These are phyloP conservation scores for Trichoderma guizhouense DNA, from an alignment of 2,329 filamentous ascomycete genomes.

Conservation along the genomic window DNA sequence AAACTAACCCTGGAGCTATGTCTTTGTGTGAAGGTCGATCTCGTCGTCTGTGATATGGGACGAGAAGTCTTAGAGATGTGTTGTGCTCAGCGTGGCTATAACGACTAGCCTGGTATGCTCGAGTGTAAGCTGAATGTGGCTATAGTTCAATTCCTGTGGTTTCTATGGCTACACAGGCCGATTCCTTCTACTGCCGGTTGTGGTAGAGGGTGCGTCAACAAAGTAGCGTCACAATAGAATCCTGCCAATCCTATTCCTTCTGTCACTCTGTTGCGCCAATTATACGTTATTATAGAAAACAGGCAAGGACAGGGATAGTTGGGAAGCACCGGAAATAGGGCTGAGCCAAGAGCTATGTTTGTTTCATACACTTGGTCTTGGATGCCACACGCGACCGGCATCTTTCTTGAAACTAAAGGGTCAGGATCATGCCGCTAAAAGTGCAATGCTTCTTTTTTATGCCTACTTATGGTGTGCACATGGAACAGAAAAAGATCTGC, in stretches of 20 bases:
- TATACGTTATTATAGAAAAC: background rate
- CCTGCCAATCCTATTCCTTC: background rate
- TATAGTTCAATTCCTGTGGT: background rate
- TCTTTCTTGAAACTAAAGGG: background rate
- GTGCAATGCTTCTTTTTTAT: background rate
- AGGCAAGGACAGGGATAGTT: background rate
- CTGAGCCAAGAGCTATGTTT: background rate
- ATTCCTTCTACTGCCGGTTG: background rate
- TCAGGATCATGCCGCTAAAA: background rate
- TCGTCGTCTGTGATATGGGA: background rate
- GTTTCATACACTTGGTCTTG: background rate
- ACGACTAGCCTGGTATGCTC: background rate
- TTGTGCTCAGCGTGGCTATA: background rate
- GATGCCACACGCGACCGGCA: background rate
- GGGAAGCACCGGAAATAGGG: background rate
- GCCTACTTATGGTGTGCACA: background rate
- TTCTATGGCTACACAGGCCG: background rate
- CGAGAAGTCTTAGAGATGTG: slow-evolving; percentile 10
- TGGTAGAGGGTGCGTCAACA: background rate
- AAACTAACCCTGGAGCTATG: background rate
- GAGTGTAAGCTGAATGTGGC: slow-evolving; percentile 5
- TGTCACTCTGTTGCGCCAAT: background rate
- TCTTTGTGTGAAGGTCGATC: too few relatives aligned
- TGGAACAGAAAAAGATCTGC: background rate
- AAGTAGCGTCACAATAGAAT: background rate